phyloP scores from a whole-genome alignment of 805 yeast genomes.

The Starmera dryadoides region DNA sequence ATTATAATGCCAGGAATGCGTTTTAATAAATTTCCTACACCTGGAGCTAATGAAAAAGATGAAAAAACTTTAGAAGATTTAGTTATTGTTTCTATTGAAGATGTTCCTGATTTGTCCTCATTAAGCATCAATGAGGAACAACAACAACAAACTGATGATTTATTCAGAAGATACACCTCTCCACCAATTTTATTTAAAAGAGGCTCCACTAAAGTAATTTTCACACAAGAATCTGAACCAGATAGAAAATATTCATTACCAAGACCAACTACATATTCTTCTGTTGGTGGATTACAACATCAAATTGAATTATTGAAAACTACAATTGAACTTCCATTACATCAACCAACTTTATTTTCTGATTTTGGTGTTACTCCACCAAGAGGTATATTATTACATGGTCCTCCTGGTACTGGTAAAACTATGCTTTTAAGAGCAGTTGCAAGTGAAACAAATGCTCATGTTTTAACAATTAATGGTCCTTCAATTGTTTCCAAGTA shows the following conservation, averaged over 20 bases:
- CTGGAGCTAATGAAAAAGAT: conserved; percentile 11
- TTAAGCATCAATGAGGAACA: conserved; percentile 25
- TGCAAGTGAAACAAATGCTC: conserved; percentile 74
- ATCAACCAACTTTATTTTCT: conserved; percentile 66
- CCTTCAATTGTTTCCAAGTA: conserved; percentile 91
- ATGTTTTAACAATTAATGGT: conserved; percentile 79
- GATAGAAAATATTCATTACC: conserved; percentile 38
- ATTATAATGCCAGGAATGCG: conserved; percentile 51
- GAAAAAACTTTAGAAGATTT: conserved; percentile 11
- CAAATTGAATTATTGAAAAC: conserved; percentile 57
- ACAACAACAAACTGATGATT: conserved; percentile 5
- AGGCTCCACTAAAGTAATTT: conserved; percentile 22
- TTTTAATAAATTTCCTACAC: conserved; percentile 18
- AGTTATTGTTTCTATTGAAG: conserved; percentile 21
- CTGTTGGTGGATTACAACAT: conserved; percentile 71
- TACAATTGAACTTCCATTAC: conserved; percentile 74
- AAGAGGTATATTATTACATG: conserved; percentile 86
- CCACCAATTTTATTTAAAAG: conserved; percentile 42
- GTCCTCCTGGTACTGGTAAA: conserved; percentile 97
- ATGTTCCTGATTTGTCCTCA: conserved; percentile 30
- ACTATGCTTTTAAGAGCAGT: conserved; percentile 81
- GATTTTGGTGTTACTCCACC: conserved; percentile 91
- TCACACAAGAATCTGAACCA: conserved; percentile 18
- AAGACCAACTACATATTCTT: conserved; percentile 34
- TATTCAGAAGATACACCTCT: conserved; percentile 25